Conservation (phyloP, 1,284 basidiomycete genomes). For the Irpex sp. region DNA sequence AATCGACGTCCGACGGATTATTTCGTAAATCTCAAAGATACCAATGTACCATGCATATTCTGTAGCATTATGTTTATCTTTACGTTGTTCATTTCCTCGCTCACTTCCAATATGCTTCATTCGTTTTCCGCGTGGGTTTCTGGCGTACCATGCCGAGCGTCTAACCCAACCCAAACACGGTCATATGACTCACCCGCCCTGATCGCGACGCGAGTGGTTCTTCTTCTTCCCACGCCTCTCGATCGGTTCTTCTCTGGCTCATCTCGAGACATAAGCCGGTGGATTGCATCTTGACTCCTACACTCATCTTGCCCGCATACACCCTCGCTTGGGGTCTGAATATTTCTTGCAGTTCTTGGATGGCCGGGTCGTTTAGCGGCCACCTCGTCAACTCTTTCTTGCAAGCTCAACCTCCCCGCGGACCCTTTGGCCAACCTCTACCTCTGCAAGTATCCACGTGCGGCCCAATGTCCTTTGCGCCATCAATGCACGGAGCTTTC, state of each 20-base stretch:
- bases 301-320: neutral
- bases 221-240: slow-evolving; percentile 4
- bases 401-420: slow-evolving; percentile 21
- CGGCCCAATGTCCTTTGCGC: slow-evolving; percentile 56
- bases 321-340: neutral
- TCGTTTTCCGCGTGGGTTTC: too few relatives aligned
- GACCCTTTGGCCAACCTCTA: slow-evolving; percentile 30
- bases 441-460: slow-evolving; percentile 36
- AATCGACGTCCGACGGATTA: too few relatives aligned
- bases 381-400: slow-evolving; percentile 44
- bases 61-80: too few relatives aligned
- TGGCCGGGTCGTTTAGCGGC: slow-evolving; percentile 47
- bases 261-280: neutral
- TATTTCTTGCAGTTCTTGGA: slow-evolving; percentile 17
- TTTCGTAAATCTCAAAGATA: too few relatives aligned
- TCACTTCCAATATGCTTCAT: too few relatives aligned
- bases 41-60: too few relatives aligned
- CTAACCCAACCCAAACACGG: neutral
- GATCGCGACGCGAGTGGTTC: neutral
- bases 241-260: neutral
- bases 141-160: neutral
- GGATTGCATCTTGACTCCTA: neutral
- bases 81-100: too few relatives aligned
- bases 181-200: neutral
- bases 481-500: slow-evolving; percentile 47